Evolutionary conservation across 345 rosid species (phyloP), one percentile per base, ranked within the genome.

Genomic region (Sisymbrium irio): DNA sequence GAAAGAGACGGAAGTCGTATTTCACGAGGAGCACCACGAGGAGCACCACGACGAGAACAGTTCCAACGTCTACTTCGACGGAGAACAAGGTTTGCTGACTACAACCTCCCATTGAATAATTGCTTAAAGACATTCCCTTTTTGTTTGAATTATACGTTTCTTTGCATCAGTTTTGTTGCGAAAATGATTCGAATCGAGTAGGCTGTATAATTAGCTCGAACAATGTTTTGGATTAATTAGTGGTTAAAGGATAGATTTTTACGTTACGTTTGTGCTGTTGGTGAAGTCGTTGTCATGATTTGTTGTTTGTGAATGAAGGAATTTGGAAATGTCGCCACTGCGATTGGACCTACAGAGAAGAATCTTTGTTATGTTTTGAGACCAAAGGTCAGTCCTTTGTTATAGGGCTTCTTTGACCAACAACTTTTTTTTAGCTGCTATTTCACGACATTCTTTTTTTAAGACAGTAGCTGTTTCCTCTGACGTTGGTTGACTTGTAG

Each of bases 271-370:
- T 61, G 8, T 58, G 13, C 2, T 57, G 66, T 42, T 25, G 51
- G 60, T 56, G 66, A 57, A 74, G 73, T 66, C 6, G 6, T 59
- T n/a, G 79, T 75, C 69, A 68, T 75, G 59, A 33, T 76, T 40
- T 47, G 41, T 46, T 77, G 57, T 78, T 72, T 67, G 65, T 78
- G 19, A 15, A 36, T 73, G 71, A 67, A 78, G 81, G 78, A 78
- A 25, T 78, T 59, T 78, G 81, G 81, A 78, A 67, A 67, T 78
- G 81, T 78, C 74, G 65, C n/a, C 78, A 78, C 39, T 78, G 81
- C 71, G 71, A 73, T 73, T 78, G 78, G 81, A 67, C 78, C 51
- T 73, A 66, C 74, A 72, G 18, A 65, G 77, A 78, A 1, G 78
- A 17, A 61, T 67, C 81, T 73, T 54, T 78, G 70, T 73, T 72